Base-by-base conservation (phyloP, 805 yeast species). In the Jamesozyma piceae region DNA sequence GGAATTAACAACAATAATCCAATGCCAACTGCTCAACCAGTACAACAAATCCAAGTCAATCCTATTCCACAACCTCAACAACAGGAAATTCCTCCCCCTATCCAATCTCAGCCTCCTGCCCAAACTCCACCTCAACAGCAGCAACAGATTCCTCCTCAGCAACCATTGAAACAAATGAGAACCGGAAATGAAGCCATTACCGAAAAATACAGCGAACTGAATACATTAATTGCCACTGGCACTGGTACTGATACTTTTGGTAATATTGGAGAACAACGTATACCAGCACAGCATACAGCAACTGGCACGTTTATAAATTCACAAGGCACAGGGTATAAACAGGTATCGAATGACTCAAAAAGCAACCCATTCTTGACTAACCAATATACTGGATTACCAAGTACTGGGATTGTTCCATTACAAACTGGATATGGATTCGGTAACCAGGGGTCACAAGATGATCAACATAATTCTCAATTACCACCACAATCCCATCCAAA, bases 371-470 rank as follows among this genome's bases (percentile, higher is more conserved):
- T 69, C 51, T 53, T 52, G 69, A 76, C 72, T 43, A 73, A 77
- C 24, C 92, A 86, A 56, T 83, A 77, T 58, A 80, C 86, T 1
- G 88, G 88, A 26, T 71, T 80, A 27, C 78, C 83, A 28, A 69
- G 79, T 26, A 71, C 83, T 14, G 70, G 67, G 20, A 74, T 86
- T 45, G 78, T 80, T 38, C 89, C 95, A 5, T 79, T 92, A 3
- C 80, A 83, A 55, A 88, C 97, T 2, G 97, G 97, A 1, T 88
- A 79, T 58, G 97, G 97, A 0, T 88, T 88, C 63, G 97, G 97
- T 35, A 88, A 88, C 52, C 86, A 80, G 46, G 29, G 29, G 3
- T 67, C 64, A 26, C 58, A 49, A 47, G 53, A 44, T 21, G 29
- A 33, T 14, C 39, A 35, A 19, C 37, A 35, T 18, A 21, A 6